These are phyloP conservation scores for Micromonas pusilla DNA, from an alignment of 139 green algal genomes.

Conservation along the genomic window DNA sequence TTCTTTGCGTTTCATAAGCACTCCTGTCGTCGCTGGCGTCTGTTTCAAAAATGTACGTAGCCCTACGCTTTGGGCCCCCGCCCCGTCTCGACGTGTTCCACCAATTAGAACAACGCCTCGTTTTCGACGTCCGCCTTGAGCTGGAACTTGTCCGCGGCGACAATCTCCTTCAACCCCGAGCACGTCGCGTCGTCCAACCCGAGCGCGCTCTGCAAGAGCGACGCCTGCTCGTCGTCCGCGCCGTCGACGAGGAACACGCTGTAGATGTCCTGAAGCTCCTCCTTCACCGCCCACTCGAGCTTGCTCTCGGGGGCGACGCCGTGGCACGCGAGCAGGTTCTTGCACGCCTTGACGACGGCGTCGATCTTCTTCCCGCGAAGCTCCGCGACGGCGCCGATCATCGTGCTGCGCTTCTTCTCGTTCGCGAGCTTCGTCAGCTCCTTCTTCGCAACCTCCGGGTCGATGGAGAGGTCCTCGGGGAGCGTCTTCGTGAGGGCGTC, in stretches of 20 bases:
- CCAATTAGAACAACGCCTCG: conserved; percentile 26
- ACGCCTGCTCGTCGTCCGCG: not conserved
- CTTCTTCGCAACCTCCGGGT: conserved; percentile 39
- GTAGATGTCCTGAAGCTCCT: conserved; percentile 22
- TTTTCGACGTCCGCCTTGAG: not conserved
- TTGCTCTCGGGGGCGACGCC: conserved; percentile 28
- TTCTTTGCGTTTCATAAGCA: too few species aligned
- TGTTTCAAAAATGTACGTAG: too few species aligned
- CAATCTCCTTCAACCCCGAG: conserved; percentile 4
- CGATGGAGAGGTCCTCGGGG: conserved; percentile 57
- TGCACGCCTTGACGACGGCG: conserved; percentile 46
- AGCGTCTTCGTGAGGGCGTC: conserved; percentile 62
- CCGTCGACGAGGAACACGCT: conserved; percentile 1
- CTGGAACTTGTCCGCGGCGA: conserved; percentile 19
- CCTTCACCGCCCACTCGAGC: conserved; percentile 18
- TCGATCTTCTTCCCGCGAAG: conserved; percentile 64
- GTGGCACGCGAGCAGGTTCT: conserved; percentile 56
- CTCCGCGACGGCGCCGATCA: conserved; percentile 55
- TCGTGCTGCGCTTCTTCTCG: conserved; percentile 60
- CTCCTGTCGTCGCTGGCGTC: too few species aligned
- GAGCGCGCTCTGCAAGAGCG: not conserved
- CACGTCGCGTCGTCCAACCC: not conserved
- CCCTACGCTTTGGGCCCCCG: too few species aligned
- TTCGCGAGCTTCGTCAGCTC: conserved; percentile 44
- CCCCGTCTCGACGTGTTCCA: too few species aligned